Conservation (phyloP, 176 grass and related monocot genomes). For the barley (Hordeum vulgare) region DNA sequence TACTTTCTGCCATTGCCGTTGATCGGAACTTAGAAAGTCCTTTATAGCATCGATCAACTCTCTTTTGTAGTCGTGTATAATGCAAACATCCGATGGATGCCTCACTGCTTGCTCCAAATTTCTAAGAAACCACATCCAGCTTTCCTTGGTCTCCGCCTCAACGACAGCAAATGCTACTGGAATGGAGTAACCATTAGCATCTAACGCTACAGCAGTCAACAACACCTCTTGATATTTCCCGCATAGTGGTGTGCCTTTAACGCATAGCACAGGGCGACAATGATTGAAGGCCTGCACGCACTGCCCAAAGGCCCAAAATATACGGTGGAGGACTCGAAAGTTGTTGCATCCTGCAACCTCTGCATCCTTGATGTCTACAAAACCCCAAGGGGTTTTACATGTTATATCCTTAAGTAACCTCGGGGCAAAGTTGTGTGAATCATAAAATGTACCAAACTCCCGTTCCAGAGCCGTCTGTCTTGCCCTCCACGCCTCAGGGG, state of each 20-base stretch:
- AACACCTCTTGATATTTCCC: conserved; percentile 18
- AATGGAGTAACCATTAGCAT: conserved; percentile 25
- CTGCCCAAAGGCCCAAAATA: conserved; percentile 12
- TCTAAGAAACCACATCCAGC: conserved; percentile 20
- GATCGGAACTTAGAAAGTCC: neutral
- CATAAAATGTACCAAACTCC: conserved; percentile 8
- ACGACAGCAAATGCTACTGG: conserved; percentile 19
- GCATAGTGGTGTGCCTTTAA: conserved; percentile 16
- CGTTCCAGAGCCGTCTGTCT: neutral
- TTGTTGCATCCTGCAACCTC: conserved; percentile 5
- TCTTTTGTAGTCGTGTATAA: conserved; percentile 21
- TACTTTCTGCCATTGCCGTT: neutral
- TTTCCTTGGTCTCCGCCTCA: conserved; percentile 9
- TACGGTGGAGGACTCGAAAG: neutral
- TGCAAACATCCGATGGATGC: neutral
- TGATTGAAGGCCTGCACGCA: neutral
- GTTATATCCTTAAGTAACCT: neutral
- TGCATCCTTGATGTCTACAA: conserved; percentile 12
- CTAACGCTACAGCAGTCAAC: conserved; percentile 13
- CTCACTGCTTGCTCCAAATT: neutral
- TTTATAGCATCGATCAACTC: conserved; percentile 10
- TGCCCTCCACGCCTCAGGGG: neutral
- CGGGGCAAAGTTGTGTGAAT: neutral
- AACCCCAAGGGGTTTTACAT: neutral
- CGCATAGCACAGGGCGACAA: conserved; percentile 27